phyloP scores from a whole-genome alignment of 129 eudicot genomes.

The sunflower (Helianthus annuus) region HanXRQr2.0-SUNRISE NC_035437.2:164567598-164568097 shows the following conservation, averaged over 20 bases:
- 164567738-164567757: too few species aligned
- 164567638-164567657: too few species aligned
- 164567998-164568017: constrained; percentile 47
- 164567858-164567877: constrained; percentile 49
- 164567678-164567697: too few species aligned
- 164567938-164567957: constrained; percentile 60
- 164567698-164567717: too few species aligned
- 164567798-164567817: background rate
- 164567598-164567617: too few species aligned
- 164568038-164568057: constrained; percentile 25
- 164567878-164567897: constrained; percentile 66
- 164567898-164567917: constrained; percentile 78
- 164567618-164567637: too few species aligned
- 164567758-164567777: too few species aligned
- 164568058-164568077: constrained; percentile 58
- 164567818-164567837: background rate
- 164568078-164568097: constrained; percentile 82
- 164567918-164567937: constrained; percentile 80
- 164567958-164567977: constrained; percentile 77
- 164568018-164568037: constrained; percentile 8
- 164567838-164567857: background rate
- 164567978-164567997: constrained; percentile 51
- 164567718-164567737: too few species aligned
- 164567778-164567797: background rate
- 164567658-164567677: too few species aligned